phyloP scores from a whole-genome alignment of 2,329 filamentous ascomycete genomes.

The Penicillium hesseltinei region DNA sequence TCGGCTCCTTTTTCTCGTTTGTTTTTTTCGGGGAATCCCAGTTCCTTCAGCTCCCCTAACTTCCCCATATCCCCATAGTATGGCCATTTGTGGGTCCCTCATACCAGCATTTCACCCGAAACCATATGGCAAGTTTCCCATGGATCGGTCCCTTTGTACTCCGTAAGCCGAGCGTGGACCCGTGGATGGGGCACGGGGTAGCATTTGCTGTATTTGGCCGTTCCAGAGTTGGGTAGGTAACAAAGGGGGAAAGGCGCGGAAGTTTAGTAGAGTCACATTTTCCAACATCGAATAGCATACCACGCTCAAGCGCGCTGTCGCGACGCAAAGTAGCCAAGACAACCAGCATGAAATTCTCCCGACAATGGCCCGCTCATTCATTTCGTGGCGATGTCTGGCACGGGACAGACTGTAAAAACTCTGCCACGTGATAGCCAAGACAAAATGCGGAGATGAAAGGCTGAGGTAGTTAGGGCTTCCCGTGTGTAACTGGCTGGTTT shows the following conservation, averaged over 20 bases:
- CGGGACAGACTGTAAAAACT: background rate
- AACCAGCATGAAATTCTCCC: background rate
- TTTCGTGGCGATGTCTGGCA: background rate
- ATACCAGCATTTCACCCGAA: background rate
- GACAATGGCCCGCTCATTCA: constrained; percentile 1
- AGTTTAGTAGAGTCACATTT: background rate
- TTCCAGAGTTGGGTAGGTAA: background rate
- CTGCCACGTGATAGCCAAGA: background rate
- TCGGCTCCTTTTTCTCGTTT: constrained; percentile 1
- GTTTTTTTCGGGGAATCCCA: background rate
- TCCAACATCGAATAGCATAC: background rate
- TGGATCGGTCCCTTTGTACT: background rate
- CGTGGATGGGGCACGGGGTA: background rate
- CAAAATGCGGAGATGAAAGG: constrained; percentile 1
- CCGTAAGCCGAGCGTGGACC: background rate
- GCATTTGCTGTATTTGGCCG: background rate
- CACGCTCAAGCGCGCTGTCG: background rate
- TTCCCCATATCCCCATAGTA: background rate
- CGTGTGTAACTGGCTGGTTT: constrained; percentile 1
- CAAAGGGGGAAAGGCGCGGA: background rate
- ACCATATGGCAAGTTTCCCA: background rate
- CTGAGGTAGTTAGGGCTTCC: background rate
- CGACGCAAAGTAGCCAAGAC: background rate
- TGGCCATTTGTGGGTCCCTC: background rate
- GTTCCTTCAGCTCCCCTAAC: background rate